phyloP scores from a whole-genome alignment of 164 flowering plant species.

The Berberis thunbergii region DNA sequence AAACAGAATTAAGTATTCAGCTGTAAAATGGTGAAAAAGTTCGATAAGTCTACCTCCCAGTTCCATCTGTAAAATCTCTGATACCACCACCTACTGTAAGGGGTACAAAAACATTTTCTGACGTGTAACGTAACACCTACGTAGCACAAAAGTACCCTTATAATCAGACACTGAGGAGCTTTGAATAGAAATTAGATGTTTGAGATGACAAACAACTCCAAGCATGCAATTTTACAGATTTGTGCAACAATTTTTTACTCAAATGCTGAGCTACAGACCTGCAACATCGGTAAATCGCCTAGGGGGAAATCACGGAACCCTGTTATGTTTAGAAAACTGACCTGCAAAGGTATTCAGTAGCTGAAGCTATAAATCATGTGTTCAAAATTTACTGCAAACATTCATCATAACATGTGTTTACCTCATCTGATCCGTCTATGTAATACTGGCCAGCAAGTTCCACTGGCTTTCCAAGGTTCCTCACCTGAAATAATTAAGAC shows the following conservation, averaged over 20 bases:
- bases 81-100: conserved; percentile 98
- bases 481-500: conserved; percentile 41
- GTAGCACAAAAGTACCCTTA: conserved; percentile 1
- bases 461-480: conserved; percentile 98
- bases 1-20: neutral
- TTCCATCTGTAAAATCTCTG: conserved; percentile 92
- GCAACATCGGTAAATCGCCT: conserved; percentile 95
- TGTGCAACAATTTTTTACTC: neutral
- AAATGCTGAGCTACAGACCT: conserved; percentile 38
- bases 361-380: conserved; percentile 1
- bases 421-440: conserved; percentile 99
- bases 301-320: conserved; percentile 96
- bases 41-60: conserved; percentile 56
- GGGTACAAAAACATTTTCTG: conserved; percentile 96
- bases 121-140: conserved; percentile 69
- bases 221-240: neutral
- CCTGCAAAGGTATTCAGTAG: conserved; percentile 37
- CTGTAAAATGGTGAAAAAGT: neutral
- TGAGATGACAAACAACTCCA: neutral
- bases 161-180: neutral
- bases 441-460: conserved; percentile 92
- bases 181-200: neutral
- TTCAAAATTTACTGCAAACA: neutral
- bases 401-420: conserved; percentile 11
- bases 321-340: conserved; percentile 88